Evolutionary conservation across 2,329 filamentous ascomycete species (phyloP).

Genomic region (Pseudogymnoascus sp.): DNA sequence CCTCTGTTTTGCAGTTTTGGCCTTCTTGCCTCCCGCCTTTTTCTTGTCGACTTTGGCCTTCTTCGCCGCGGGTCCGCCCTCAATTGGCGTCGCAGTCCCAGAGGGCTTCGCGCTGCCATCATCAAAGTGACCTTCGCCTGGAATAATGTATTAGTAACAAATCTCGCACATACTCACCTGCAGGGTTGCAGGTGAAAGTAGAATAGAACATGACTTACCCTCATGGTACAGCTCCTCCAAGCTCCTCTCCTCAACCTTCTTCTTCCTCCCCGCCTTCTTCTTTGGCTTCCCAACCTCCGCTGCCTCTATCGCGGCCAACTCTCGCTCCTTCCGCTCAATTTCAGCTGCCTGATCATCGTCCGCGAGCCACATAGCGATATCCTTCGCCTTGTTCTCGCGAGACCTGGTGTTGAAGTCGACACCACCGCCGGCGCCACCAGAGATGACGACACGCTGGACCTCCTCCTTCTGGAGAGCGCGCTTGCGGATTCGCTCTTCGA

Average conservation of each 20-base stretch:
- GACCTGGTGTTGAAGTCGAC: constrained; percentile 95
- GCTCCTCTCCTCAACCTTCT: constrained; percentile 50
- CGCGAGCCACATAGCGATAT: constrained; percentile 97
- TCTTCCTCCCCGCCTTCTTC: constrained; percentile 54
- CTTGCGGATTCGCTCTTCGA: constrained; percentile 96
- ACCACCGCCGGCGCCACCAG: constrained; percentile 69
- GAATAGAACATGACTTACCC: constrained; percentile 54
- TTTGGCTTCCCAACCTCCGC: constrained; percentile 58
- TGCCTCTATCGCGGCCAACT: constrained; percentile 51
- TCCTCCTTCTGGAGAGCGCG: constrained; percentile 97
- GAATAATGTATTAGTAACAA: constrained; percentile 27
- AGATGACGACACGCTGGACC: constrained; percentile 94
- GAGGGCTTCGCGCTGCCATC: constrained; percentile 73
- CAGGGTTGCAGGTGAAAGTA: neutral
- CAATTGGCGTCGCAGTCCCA: constrained; percentile 75
- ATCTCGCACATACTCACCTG: constrained; percentile 13
- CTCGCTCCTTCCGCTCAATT: constrained; percentile 87
- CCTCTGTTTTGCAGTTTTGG: constrained; percentile 61
- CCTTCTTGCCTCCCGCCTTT: constrained; percentile 49
- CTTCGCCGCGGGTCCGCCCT: constrained; percentile 41
- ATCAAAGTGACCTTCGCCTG: constrained; percentile 95
- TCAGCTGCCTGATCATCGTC: constrained; percentile 94
- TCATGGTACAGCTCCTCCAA: constrained; percentile 99
- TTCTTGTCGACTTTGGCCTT: constrained; percentile 46
- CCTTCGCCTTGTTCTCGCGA: constrained; percentile 88